These are phyloP conservation scores for Canariomyces notabilis DNA, from an alignment of 2,329 filamentous ascomycete genomes.

Conservation along the genomic window DNA sequence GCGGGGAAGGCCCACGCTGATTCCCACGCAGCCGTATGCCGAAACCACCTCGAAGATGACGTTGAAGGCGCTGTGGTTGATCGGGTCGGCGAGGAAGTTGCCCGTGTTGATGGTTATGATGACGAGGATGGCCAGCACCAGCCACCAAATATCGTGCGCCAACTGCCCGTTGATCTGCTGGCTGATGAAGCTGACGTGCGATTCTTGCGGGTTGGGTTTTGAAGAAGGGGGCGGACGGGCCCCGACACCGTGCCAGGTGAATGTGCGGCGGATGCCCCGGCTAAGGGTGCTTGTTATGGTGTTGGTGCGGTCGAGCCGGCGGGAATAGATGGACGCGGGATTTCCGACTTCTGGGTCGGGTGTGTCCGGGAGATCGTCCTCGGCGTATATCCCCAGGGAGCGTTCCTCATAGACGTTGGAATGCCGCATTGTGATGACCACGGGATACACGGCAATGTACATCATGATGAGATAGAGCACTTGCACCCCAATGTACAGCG, in stretches of 20 bases:
- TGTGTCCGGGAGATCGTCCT: slow-evolving; percentile 27
- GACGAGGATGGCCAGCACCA: slow-evolving; percentile 54
- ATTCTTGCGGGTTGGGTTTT: slow-evolving; percentile 27
- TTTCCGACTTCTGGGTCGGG: slow-evolving; percentile 25
- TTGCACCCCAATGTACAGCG: slow-evolving; percentile 52
- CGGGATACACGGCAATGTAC: slow-evolving; percentile 61
- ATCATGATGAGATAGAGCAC: slow-evolving; percentile 60
- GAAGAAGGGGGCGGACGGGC: slow-evolving; percentile 26
- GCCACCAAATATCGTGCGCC: slow-evolving; percentile 61
- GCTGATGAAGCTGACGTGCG: slow-evolving; percentile 46
- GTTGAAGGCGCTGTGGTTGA: slow-evolving; percentile 54
- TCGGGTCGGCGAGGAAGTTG: slow-evolving; percentile 47
- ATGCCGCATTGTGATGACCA: slow-evolving; percentile 60
- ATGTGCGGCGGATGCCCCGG: slow-evolving; percentile 33
- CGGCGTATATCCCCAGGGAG: slow-evolving; percentile 55
- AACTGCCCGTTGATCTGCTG: slow-evolving; percentile 56
- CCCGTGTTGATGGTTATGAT: slow-evolving; percentile 55
- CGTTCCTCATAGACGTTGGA: slow-evolving; percentile 70
- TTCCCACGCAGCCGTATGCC: slow-evolving; percentile 56
- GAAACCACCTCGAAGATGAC: slow-evolving; percentile 52
- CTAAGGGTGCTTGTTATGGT: slow-evolving; percentile 29
- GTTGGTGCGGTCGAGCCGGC: slow-evolving; percentile 8
- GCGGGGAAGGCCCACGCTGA: slow-evolving; percentile 49
- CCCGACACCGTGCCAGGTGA: slow-evolving; percentile 43
- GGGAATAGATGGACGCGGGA: background rate